These are phyloP conservation scores for Lithospermum erythrorhizon DNA, from an alignment of 257 asterid species.

Conservation along the genomic window DNA sequence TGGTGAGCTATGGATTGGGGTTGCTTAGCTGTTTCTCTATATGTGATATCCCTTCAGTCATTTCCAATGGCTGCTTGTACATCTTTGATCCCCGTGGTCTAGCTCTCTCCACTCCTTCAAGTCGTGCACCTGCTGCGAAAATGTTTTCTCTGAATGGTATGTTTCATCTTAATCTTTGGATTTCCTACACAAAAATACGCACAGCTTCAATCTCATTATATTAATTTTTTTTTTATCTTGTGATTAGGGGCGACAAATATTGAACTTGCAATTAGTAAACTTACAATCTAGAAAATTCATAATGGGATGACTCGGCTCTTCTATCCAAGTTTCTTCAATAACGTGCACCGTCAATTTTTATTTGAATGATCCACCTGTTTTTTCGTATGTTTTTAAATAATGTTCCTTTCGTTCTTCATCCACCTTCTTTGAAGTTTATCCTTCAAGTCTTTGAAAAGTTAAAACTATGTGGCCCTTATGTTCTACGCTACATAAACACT, in stretches of 20 bases:
- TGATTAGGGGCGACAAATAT: not conserved
- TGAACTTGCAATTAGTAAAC: not conserved
- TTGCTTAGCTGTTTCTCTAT: constrained; percentile 85
- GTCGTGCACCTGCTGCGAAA: constrained; percentile 75
- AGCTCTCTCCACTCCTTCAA: constrained; percentile 55
- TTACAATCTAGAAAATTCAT: not conserved
- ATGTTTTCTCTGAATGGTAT: constrained; percentile 77
- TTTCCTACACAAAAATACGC: not conserved
- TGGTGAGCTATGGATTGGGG: constrained; percentile 85
- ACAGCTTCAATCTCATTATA: constrained; percentile 10
- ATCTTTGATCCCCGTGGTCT: constrained; percentile 90
- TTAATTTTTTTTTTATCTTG: constrained; percentile 2
- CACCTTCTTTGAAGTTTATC: not conserved
- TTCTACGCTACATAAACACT: too few relatives aligned
- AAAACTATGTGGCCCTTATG: too few relatives aligned
- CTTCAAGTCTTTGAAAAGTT: not conserved
- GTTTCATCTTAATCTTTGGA: constrained; percentile 3
- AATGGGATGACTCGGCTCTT: too few relatives aligned
- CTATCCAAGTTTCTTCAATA: not conserved
- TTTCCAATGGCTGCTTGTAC: constrained; percentile 86
- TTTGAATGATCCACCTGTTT: not conserved
- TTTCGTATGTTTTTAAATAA: too few relatives aligned
- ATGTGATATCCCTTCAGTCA: constrained; percentile 70
- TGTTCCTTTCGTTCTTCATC: not conserved
- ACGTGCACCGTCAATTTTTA: not conserved